These are phyloP conservation scores for Penicillium sp. DNA, from an alignment of 2,329 filamentous ascomycete genomes.

Conservation along the genomic window DNA sequence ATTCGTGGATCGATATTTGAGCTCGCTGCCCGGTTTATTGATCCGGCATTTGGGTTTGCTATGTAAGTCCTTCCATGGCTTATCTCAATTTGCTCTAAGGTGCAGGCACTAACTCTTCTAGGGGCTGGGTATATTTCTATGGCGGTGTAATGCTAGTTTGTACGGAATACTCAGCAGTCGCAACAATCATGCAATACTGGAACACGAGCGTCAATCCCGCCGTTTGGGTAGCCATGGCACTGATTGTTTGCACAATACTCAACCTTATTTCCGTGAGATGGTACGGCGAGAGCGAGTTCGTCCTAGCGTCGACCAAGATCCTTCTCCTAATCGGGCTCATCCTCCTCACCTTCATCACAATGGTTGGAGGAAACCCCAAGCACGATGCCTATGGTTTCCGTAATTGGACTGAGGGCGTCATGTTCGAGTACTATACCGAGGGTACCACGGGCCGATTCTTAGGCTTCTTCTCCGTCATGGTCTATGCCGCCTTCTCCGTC, in stretches of 20 bases:
- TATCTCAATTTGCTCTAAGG: background rate
- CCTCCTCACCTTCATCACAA: slow-evolving; percentile 72
- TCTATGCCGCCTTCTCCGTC: slow-evolving; percentile 64
- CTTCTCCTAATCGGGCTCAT: slow-evolving; percentile 67
- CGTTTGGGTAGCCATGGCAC: slow-evolving; percentile 43
- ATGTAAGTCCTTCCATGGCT: slow-evolving; percentile 18
- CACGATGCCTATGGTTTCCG: slow-evolving; percentile 69
- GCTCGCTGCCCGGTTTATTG: slow-evolving; percentile 49
- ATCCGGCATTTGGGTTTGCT: slow-evolving; percentile 47
- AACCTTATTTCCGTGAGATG: slow-evolving; percentile 69
- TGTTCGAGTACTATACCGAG: slow-evolving; percentile 61
- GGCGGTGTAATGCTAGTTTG: slow-evolving; percentile 46
- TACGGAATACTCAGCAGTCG: slow-evolving; percentile 48
- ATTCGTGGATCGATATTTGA: slow-evolving; percentile 49
- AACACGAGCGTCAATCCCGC: slow-evolving; percentile 41
- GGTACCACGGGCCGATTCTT: slow-evolving; percentile 66
- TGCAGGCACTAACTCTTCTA: slow-evolving; percentile 3
- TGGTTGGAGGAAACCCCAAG: slow-evolving; percentile 74
- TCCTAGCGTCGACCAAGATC: slow-evolving; percentile 66
- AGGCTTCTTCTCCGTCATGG: slow-evolving; percentile 70
- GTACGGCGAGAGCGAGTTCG: slow-evolving; percentile 73
- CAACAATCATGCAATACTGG: slow-evolving; percentile 48
- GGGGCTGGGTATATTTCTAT: slow-evolving; percentile 48
- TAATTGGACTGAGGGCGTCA: slow-evolving; percentile 61
- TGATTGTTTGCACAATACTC: slow-evolving; percentile 50